Percentiles rank a stretch among this genome's conserved stretches.
Evolutionary conservation across 306 rosid species (phyloP).

Genomic region (Lathyrus tuberosus): DNA sequence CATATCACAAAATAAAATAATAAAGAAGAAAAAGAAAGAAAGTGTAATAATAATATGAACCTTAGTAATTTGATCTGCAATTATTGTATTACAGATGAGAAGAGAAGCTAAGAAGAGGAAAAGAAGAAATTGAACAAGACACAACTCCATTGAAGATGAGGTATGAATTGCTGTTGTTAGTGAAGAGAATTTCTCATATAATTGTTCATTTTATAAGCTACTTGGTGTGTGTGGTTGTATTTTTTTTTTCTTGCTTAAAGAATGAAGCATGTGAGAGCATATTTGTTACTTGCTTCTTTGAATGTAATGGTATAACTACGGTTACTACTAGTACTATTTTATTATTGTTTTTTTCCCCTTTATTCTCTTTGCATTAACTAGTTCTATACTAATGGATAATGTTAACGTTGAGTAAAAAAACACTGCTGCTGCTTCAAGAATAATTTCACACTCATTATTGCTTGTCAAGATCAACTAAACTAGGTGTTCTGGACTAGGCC

Average conservation of each 20-base stretch:
- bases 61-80: slow-evolving; percentile 66
- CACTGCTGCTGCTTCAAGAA: not conserved
- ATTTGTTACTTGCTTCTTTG: slow-evolving; percentile 22
- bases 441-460: not conserved
- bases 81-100: slow-evolving; percentile 39
- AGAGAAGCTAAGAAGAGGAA: slow-evolving; percentile 44
- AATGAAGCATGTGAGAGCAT: slow-evolving; percentile 47
- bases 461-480: no score
- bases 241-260: slow-evolving; percentile 30
- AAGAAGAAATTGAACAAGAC: slow-evolving; percentile 45
- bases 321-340: slow-evolving; percentile 7
- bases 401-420: no score
- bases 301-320: not conserved
- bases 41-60: slow-evolving; percentile 36
- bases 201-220: slow-evolving; percentile 46
- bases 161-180: not conserved
- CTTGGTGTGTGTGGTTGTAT: slow-evolving; percentile 22
- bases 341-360: not conserved
- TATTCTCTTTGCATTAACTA: not conserved
- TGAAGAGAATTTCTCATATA: slow-evolving; percentile 28
- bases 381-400: not conserved
- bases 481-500: no score
- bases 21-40: not conserved
- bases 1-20: slow-evolving; percentile 1
- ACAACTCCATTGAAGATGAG: slow-evolving; percentile 54